Percentiles rank a stretch among this genome's conserved stretches.
Evolutionary conservation across 192 early-diverging fungal genomes (phyloP).

Genomic region (Coemansia sp.): DNA sequence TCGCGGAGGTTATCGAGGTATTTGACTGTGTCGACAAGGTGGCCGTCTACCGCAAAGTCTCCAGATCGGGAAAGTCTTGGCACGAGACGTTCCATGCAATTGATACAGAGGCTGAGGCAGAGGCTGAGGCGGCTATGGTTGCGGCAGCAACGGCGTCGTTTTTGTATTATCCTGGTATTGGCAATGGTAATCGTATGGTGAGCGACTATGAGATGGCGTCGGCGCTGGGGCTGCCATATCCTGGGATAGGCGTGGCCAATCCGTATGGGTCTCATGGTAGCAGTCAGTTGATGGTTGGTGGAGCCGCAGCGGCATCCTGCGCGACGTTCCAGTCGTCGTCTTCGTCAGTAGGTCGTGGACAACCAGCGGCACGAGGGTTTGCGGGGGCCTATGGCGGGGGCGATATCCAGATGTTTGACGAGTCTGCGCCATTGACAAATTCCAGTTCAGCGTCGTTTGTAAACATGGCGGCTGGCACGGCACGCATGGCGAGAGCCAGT

Average conservation of each 20-base stretch:
- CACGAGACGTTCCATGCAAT: conserved; percentile 53
- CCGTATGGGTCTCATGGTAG: conserved; percentile 16
- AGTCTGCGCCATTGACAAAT: conserved; percentile 18
- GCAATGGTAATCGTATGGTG: conserved; percentile 10
- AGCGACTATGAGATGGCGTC: conserved; percentile 51
- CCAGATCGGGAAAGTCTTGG: conserved; percentile 45
- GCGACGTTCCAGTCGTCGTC: conserved; percentile 47
- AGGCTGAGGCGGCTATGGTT: conserved; percentile 1
- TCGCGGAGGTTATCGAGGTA: conserved; percentile 37
- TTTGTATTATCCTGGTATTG: neutral
- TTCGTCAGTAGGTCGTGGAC: conserved; percentile 8
- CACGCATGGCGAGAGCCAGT: conserved; percentile 34
- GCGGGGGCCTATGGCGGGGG: neutral
- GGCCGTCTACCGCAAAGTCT: conserved; percentile 51
- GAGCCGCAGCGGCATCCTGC: conserved; percentile 33
- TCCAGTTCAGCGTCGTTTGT: conserved; percentile 40
- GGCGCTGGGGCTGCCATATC: conserved; percentile 43
- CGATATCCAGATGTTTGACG: neutral
- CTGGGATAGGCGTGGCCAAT: conserved; percentile 21
- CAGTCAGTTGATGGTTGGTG: neutral
- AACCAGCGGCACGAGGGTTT: neutral
- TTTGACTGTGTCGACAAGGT: conserved; percentile 38
- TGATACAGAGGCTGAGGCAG: conserved; percentile 24
- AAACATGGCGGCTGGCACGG: conserved; percentile 19
- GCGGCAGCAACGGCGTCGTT: neutral